Evolutionary conservation across 2,329 filamentous ascomycete genomes (phyloP), one percentile per base, ranked within the genome.

Genomic region (Tolypocladium amazonense): DNA sequence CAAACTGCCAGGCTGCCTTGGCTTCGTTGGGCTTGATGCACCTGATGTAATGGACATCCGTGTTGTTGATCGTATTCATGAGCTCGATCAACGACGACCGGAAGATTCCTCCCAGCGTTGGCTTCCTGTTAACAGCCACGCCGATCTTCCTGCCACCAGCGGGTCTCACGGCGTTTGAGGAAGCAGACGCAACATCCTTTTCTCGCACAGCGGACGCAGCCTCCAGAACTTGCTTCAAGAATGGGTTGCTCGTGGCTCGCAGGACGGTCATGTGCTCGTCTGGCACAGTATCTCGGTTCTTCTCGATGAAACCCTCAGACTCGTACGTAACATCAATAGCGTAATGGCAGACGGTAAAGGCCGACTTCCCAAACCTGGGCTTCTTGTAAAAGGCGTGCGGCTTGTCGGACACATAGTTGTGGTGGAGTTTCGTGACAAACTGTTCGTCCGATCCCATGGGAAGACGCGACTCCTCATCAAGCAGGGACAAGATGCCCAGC

Each of bases 21-120:
- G 86, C 90, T 76, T 99, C 94, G 72, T 99, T 99, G 38, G 94
- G 94, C 77, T 99, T 99, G 77, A 99, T 97, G 74, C 94, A 99
- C 67, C 94, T 88, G 71, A 99, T 99, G 75, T 99, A 99, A 75
- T 99, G 94, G 25, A 97, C 94, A 72, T 99, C 94, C 3, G 94
- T 99, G 66, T 90, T 92, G 75, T 95, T 96, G 76, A 99, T 99
- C 6, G 94, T 99, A 72, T 86, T 83, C 93, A 99, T 99, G 57
- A 99, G 84, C 76, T 99, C 94, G 67, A 99, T 97, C 69, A 99
- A 80, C 11, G 94, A 97, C 3, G 92, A 96, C 72, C 96, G 96
- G 87, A 99, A 99, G 66, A 99, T 99, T 63, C 94, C 94, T 75
- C 94, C 94, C 37, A 99, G 85, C 1, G 94, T 99, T 41, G 94